These are phyloP conservation scores for Emericellopsis cladophorae DNA, from an alignment of 2,329 filamentous ascomycete species.

Conservation along the genomic window DNA sequence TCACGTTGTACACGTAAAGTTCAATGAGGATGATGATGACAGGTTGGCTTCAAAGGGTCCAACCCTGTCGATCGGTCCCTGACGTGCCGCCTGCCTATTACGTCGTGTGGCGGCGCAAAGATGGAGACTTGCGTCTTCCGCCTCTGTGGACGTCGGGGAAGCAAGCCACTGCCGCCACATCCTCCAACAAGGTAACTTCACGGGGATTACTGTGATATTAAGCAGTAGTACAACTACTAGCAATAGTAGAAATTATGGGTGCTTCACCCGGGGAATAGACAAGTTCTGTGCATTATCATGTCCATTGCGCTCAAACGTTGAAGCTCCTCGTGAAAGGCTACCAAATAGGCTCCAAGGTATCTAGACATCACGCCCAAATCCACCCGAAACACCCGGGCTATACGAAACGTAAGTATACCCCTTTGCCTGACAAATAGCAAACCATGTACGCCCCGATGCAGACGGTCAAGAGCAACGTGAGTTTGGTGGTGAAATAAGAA, in stretches of 20 bases:
- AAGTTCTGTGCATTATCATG: neutral
- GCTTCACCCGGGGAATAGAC: neutral
- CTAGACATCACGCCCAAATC: slow-evolving; percentile 3
- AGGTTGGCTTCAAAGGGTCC: slow-evolving; percentile 5
- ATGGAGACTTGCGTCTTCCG: neutral
- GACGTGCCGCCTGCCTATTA: neutral
- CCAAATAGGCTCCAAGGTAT: slow-evolving; percentile 4
- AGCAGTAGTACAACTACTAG: no score
- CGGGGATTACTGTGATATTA: no score
- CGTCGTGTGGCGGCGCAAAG: no score
- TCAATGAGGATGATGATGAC: slow-evolving; percentile 1
- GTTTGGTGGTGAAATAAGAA: neutral
- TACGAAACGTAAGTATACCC: neutral
- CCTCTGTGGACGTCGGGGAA: no score
- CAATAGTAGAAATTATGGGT: neutral
- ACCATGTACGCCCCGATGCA: neutral
- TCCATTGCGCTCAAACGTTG: slow-evolving; percentile 3
- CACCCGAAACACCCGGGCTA: slow-evolving; percentile 1
- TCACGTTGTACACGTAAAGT: slow-evolving; percentile 1
- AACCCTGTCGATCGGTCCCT: neutral
- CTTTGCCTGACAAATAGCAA: neutral
- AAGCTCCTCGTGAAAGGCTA: slow-evolving; percentile 1
- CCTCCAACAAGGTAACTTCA: neutral
- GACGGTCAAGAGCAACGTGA: neutral
- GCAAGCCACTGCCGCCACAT: no score